Conservation (phyloP, 306 rosid species). For the Begonia loranthoides region DNA sequence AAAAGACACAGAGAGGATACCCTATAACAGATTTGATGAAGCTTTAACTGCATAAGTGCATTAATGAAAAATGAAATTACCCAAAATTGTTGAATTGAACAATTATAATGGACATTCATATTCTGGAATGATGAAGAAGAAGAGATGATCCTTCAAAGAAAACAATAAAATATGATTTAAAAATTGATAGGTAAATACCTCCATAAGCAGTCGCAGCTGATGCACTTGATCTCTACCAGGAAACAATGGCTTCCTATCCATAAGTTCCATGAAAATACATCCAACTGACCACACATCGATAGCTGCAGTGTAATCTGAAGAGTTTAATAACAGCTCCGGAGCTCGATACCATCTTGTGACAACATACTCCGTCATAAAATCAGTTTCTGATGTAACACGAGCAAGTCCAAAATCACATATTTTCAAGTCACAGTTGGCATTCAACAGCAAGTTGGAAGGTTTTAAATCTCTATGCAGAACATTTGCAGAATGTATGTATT, state of each 20-base stretch:
- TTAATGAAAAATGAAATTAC: too few species aligned
- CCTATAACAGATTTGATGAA: too few species aligned
- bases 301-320: slow-evolving; percentile 95
- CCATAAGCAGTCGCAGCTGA: slow-evolving; percentile 89
- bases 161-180: not conserved
- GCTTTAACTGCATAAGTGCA: too few species aligned
- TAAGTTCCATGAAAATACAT: slow-evolving; percentile 92
- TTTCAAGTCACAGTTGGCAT: slow-evolving; percentile 90
- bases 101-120: too few species aligned
- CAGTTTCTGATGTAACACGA: slow-evolving; percentile 93
- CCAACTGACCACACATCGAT: slow-evolving; percentile 99
- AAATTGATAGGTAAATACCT: slow-evolving; percentile 32
- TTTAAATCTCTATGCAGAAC: slow-evolving; percentile 93
- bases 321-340: slow-evolving; percentile 81
- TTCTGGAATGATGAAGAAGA: too few species aligned
- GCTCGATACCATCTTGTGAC: slow-evolving; percentile 99
- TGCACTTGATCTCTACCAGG: slow-evolving; percentile 98
- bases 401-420: slow-evolving; percentile 97
- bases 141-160: too few species aligned
- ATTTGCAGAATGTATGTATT: slow-evolving; percentile 94
- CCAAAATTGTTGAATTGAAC: too few species aligned
- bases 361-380: slow-evolving; percentile 93
- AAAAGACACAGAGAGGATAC: too few species aligned
- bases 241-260: slow-evolving; percentile 90
- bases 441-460: slow-evolving; percentile 90